Conservation (phyloP, 352 stramenopile genomes). For the Globisporangium acanthophoron region DNA sequence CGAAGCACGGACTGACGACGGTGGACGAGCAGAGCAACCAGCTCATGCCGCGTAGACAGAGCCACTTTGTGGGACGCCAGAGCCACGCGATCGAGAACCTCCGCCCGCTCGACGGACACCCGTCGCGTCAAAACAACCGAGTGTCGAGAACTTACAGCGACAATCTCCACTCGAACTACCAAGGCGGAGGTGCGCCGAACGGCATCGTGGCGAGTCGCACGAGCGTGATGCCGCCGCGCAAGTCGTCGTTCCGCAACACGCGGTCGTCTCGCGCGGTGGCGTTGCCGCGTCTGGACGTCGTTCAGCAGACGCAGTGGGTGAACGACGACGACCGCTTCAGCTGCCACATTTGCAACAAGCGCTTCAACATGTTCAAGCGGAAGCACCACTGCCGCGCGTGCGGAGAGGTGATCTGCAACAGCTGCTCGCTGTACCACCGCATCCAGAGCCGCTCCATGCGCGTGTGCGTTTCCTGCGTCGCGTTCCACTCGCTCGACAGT, state of each 20-base stretch:
- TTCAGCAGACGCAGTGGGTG: slow-evolving; percentile 80
- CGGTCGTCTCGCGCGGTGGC: slow-evolving; percentile 69
- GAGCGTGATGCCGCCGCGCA: slow-evolving; percentile 39
- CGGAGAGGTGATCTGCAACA: slow-evolving; percentile 84
- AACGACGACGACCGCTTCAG: slow-evolving; percentile 83
- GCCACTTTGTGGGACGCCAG: slow-evolving; percentile 18
- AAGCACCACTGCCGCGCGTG: slow-evolving; percentile 86
- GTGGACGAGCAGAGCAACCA: slow-evolving; percentile 71
- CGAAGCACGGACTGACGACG: slow-evolving; percentile 62
- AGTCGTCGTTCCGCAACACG: slow-evolving; percentile 72
- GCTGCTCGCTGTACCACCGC: slow-evolving; percentile 75
- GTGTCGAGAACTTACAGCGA: slow-evolving; percentile 42
- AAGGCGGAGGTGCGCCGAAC: slow-evolving; percentile 14
- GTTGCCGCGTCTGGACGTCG: slow-evolving; percentile 64
- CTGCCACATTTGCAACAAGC: slow-evolving; percentile 87
- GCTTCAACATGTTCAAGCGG: slow-evolving; percentile 85
- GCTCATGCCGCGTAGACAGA: slow-evolving; percentile 28
- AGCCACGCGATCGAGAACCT: slow-evolving; percentile 45
- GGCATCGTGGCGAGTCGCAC: slow-evolving; percentile 17
- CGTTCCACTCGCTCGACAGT: slow-evolving; percentile 78
- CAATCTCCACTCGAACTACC: slow-evolving; percentile 26
- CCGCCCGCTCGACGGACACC: slow-evolving; percentile 45
- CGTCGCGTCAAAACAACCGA: slow-evolving; percentile 24
- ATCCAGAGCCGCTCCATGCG: slow-evolving; percentile 83
- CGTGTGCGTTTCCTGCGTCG: slow-evolving; percentile 79